Evolutionary conservation across 164 flowering plant genomes (phyloP).

Genomic region (Vitis labrusca): DNA sequence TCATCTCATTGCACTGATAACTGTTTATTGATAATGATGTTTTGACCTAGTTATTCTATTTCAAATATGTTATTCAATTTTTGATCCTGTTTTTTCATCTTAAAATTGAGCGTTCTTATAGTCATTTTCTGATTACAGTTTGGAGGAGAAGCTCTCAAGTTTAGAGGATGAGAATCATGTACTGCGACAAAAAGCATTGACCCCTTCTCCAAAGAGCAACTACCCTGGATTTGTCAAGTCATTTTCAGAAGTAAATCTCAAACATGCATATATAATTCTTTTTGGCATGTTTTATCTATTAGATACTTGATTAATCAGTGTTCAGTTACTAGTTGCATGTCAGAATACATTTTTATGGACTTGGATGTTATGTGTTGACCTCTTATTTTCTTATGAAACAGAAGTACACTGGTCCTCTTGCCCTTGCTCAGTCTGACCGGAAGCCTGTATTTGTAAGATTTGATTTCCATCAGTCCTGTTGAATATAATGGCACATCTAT

Average conservation of each 20-base stretch:
- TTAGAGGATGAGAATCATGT: constrained; percentile 86
- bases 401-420: constrained; percentile 56
- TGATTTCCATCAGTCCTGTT: background rate
- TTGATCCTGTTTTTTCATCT: background rate
- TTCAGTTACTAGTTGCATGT: too few relatives aligned
- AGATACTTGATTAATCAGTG: background rate
- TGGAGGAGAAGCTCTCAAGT: constrained; percentile 79
- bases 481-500: background rate
- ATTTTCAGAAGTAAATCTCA: constrained; percentile 52
- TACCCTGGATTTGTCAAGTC: constrained; percentile 52
- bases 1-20: background rate
- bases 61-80: background rate
- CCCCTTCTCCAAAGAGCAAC: constrained; percentile 50
- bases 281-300: background rate
- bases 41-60: background rate
- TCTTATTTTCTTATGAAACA: constrained; percentile 20
- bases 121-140: constrained; percentile 31
- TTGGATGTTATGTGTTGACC: background rate
- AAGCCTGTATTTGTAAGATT: constrained; percentile 69
- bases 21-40: too few relatives aligned
- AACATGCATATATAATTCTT: background rate
- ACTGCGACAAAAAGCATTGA: constrained; percentile 73
- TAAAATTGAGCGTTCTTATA: background rate
- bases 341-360: too few relatives aligned
- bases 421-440: constrained; percentile 40